Evolutionary conservation across 2,329 filamentous ascomycete genomes (phyloP).

Genomic region (Microsporum ferrugineum): DNA sequence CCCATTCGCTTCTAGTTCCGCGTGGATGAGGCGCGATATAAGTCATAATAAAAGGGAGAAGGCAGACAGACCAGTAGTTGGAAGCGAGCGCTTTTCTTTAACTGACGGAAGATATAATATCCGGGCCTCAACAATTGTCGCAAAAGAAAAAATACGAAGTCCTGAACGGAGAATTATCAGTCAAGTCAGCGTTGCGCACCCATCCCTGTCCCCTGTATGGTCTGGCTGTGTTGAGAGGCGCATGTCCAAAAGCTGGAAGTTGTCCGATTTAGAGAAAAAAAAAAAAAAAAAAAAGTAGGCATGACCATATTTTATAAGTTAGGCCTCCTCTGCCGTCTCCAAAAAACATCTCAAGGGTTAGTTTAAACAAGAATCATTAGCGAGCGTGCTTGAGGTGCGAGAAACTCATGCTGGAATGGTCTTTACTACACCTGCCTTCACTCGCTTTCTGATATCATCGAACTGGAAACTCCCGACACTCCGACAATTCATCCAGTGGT

Average conservation of each 20-base stretch:
- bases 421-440: slow-evolving; percentile 12
- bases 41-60: not conserved
- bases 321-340: not conserved
- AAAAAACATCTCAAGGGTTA: not conserved
- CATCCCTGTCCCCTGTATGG: not conserved
- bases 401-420: slow-evolving; percentile 15
- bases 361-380: not conserved
- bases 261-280: not conserved
- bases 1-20: not conserved
- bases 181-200: not conserved
- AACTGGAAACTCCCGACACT: slow-evolving; percentile 9
- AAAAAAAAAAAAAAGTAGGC: not conserved
- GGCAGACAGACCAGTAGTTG: not conserved
- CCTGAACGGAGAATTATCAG: slow-evolving; percentile 3
- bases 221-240: slow-evolving; percentile 3
- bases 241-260: not conserved
- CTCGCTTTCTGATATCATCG: slow-evolving; percentile 10
- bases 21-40: not conserved
- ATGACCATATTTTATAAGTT: not conserved
- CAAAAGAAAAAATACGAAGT: not conserved
- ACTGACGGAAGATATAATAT: slow-evolving; percentile 2
- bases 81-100: not conserved
- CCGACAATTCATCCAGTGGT: slow-evolving; percentile 20
- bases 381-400: not conserved
- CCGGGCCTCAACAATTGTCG: not conserved